These are phyloP conservation scores for Aurinia saxatilis DNA, from an alignment of 345 rosid species.

Conservation along the genomic window DNA sequence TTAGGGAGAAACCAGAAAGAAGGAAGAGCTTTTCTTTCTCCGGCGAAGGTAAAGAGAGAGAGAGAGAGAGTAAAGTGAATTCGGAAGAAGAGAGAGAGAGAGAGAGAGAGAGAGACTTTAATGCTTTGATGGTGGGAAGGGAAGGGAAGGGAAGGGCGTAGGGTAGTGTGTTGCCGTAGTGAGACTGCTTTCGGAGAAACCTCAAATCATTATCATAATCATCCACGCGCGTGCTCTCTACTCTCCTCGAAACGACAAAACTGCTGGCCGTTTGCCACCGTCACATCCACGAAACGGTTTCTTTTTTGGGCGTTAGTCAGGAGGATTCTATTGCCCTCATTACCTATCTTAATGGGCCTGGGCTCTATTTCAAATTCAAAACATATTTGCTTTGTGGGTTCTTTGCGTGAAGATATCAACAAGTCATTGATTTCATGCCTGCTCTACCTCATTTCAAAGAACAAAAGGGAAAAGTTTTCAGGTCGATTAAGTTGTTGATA, in stretches of 20 bases:
- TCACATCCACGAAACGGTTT: conserved; percentile 34
- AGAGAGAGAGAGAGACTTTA: conserved; percentile 19
- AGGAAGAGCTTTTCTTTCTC: conserved; percentile 19
- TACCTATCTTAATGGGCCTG: no score
- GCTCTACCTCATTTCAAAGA: no score
- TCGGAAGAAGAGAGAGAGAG: conserved; percentile 9
- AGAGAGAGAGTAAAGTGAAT: conserved; percentile 24
- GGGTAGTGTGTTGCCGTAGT: conserved; percentile 32
- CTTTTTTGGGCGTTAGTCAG: conserved; percentile 20
- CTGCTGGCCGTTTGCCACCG: conserved; percentile 29
- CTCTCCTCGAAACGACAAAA: conserved; percentile 29
- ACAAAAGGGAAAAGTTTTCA: no score
- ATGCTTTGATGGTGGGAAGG: conserved; percentile 26
- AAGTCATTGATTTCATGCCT: no score
- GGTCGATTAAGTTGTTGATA: no score
- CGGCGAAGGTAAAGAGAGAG: conserved; percentile 23
- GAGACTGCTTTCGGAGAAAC: conserved; percentile 25
- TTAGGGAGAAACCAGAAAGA: neutral
- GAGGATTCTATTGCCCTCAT: no score
- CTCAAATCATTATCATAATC: neutral
- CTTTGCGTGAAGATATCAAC: no score
- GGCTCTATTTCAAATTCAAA: no score
- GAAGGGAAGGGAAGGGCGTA: no score
- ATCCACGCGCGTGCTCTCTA: neutral
- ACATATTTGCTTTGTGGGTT: no score